Evolutionary conservation across 2,329 filamentous ascomycete species (phyloP).

Genomic region (Alternaria solani): DNA sequence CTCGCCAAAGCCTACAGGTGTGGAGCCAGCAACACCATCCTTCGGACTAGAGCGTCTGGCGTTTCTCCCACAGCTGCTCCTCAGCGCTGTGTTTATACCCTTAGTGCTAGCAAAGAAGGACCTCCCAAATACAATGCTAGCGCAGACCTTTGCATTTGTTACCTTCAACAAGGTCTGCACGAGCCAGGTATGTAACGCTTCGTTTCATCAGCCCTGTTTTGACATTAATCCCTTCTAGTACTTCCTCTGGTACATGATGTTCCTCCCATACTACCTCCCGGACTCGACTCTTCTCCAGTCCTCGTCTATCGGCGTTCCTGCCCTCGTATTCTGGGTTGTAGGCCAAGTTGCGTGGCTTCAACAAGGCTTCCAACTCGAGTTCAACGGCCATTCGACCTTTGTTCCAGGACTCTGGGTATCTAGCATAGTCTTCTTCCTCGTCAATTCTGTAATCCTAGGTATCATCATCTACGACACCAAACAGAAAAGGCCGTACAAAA

Average conservation of each 20-base stretch:
- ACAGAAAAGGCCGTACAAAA: background rate
- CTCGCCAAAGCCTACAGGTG: constrained; percentile 52
- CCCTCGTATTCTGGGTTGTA: constrained; percentile 75
- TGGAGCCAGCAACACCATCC: constrained; percentile 44
- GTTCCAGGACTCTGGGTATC: constrained; percentile 82
- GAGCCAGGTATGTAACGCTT: constrained; percentile 75
- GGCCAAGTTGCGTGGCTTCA: constrained; percentile 69
- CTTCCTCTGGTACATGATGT: constrained; percentile 97
- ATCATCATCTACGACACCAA: constrained; percentile 73
- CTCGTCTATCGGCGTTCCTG: constrained; percentile 68
- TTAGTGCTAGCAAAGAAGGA: constrained; percentile 80
- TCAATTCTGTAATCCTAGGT: constrained; percentile 88
- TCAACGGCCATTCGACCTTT: constrained; percentile 80
- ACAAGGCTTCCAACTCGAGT: constrained; percentile 60
- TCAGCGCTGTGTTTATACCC: constrained; percentile 80
- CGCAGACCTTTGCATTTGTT: constrained; percentile 96
- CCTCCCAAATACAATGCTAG: constrained; percentile 84
- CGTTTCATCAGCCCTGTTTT: background rate
- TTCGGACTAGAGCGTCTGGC: constrained; percentile 77
- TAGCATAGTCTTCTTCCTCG: constrained; percentile 79
- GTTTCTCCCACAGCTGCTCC: constrained; percentile 85
- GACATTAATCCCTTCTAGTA: constrained; percentile 66
- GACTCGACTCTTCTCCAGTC: constrained; percentile 73
- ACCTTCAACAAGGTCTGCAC: constrained; percentile 99
- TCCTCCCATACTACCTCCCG: constrained; percentile 90